phyloP scores from a whole-genome alignment of 495 filamentous ascomycete genomes.

The Lasiosphaeria hispida region DNA sequence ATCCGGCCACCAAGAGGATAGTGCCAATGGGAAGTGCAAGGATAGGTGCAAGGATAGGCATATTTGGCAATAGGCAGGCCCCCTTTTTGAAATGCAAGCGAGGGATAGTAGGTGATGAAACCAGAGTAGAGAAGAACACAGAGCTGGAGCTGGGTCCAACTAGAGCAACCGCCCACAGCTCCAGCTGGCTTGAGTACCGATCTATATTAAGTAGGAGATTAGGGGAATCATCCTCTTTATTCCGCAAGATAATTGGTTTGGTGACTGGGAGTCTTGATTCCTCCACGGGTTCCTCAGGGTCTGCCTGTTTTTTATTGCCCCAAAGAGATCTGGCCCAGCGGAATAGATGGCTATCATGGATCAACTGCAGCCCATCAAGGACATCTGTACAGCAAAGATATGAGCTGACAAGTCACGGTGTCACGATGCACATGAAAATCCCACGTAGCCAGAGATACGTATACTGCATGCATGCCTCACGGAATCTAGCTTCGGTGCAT shows the following conservation, averaged over 20 bases:
- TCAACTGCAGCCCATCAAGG: no score
- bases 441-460: no score
- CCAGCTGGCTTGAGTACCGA: constrained; percentile 2
- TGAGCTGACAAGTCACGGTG: no score
- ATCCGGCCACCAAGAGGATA: constrained; percentile 22
- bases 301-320: not conserved
- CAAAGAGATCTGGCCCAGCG: not conserved
- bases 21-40: constrained; percentile 31
- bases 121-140: constrained; percentile 24
- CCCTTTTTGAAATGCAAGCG: constrained; percentile 5
- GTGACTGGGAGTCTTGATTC: not conserved
- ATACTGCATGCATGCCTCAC: no score
- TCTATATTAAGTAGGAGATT: constrained; percentile 29
- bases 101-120: constrained; percentile 19
- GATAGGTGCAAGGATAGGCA: constrained; percentile 28
- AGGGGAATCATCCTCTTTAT: constrained; percentile 12
- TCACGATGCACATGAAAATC: no score
- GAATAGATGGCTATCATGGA: no score
- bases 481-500: no score
- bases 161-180: constrained; percentile 24
- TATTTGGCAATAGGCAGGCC: constrained; percentile 12
- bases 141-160: constrained; percentile 22
- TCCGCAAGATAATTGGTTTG: constrained; percentile 8
- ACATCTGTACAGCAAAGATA: no score
- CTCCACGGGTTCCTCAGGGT: not conserved